phyloP scores from a whole-genome alignment of 768 basidiomycete genomes.

The Mycena belliarum region DNA sequence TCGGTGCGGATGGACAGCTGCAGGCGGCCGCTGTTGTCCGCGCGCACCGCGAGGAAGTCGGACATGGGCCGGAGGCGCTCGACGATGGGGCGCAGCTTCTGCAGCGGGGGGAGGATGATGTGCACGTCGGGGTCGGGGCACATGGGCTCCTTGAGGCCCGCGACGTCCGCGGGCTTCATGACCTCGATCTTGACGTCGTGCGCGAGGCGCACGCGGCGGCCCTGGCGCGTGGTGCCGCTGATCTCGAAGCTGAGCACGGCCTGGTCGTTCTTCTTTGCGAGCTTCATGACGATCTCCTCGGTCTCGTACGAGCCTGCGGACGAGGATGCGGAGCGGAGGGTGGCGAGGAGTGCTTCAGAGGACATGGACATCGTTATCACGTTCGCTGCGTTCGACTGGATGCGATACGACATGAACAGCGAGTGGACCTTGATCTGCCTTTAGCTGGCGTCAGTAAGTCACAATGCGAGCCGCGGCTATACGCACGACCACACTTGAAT shows the following conservation, averaged over 20 bases:
- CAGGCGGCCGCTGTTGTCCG: slow-evolving; percentile 61
- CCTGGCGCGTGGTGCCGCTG: slow-evolving; percentile 60
- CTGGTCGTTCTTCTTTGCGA: slow-evolving; percentile 83
- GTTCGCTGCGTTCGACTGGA: slow-evolving; percentile 84
- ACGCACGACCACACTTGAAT: slow-evolving; percentile 79
- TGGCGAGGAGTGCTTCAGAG: slow-evolving; percentile 72
- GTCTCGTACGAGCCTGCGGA: slow-evolving; percentile 46
- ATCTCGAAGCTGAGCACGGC: slow-evolving; percentile 82
- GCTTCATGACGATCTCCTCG: slow-evolving; percentile 76
- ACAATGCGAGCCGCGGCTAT: neutral
- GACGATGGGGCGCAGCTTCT: slow-evolving; percentile 75
- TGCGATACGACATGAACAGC: slow-evolving; percentile 75
- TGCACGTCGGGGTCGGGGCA: slow-evolving; percentile 89
- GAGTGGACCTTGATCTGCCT: slow-evolving; percentile 69
- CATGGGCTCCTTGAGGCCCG: slow-evolving; percentile 72
- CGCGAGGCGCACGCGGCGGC: slow-evolving; percentile 61
- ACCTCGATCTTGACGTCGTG: slow-evolving; percentile 87
- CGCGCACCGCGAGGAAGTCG: slow-evolving; percentile 65
- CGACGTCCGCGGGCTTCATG: slow-evolving; percentile 72
- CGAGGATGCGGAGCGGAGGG: slow-evolving; percentile 64
- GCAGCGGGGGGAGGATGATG: slow-evolving; percentile 73
- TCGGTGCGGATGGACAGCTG: slow-evolving; percentile 65
- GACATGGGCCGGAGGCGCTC: slow-evolving; percentile 75
- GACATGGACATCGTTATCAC: slow-evolving; percentile 76
- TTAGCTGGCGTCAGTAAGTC: neutral